A percentile compares a stretch with the other conserved stretches of the same genome.
These are phyloP conservation scores for Protea cynaroides DNA, from an alignment of 164 flowering plant genomes.

Conservation along the genomic window DNA sequence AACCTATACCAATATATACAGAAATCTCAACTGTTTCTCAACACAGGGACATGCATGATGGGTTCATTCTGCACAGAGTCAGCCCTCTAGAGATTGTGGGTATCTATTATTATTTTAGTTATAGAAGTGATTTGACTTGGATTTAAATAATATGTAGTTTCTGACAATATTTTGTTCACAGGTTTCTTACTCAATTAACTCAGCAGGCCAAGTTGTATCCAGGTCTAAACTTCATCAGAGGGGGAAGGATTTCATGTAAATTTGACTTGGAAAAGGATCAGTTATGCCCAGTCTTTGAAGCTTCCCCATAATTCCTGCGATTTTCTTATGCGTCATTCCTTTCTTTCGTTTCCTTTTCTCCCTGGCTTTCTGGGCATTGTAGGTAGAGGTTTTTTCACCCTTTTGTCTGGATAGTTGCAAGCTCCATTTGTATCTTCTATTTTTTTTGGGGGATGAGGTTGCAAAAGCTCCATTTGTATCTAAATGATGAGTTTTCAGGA, in stretches of 20 bases:
- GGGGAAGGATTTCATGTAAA: constrained; percentile 42
- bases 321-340: no score
- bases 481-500: no score
- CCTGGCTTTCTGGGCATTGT: no score
- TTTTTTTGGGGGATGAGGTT: no score
- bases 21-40: not conserved
- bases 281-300: not conserved
- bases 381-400: not conserved
- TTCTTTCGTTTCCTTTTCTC: no score
- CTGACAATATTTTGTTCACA: constrained; percentile 21
- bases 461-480: no score
- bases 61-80: constrained; percentile 59
- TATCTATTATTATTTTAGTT: constrained; percentile 1
- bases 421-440: no score
- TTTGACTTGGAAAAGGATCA: not conserved
- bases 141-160: not conserved
- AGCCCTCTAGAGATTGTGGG: constrained; percentile 55
- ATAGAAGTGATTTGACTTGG: no score
- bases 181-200: constrained; percentile 45
- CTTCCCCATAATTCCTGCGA: not conserved
- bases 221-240: constrained; percentile 28
- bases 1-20: not conserved
- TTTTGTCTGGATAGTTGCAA: not conserved
- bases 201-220: constrained; percentile 28
- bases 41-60: constrained; percentile 35